Evolutionary conservation across 441 rosid genomes (phyloP).

Genomic region (Brassica hybrid): DNA sequence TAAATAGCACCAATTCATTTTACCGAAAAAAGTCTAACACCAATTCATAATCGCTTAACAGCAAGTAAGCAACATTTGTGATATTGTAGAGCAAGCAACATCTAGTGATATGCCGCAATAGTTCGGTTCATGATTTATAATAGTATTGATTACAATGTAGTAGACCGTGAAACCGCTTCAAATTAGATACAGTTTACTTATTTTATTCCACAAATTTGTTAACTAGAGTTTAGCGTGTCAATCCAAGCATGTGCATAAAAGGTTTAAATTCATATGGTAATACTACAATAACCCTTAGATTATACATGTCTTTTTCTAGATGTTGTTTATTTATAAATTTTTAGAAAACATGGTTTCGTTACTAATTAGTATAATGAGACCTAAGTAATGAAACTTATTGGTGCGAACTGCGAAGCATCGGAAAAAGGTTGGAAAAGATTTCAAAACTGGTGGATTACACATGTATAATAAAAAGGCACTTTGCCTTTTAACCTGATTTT

Average conservation of each 20-base stretch:
- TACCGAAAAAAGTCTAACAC: too few species aligned
- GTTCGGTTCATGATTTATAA: neutral
- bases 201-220: neutral
- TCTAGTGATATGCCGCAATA: too few species aligned
- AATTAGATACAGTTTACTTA: neutral
- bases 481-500: slow-evolving; percentile 40
- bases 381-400: slow-evolving; percentile 13
- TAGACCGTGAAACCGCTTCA: slow-evolving; percentile 1
- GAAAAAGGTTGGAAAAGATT: slow-evolving; percentile 4
- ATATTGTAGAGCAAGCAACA: too few species aligned
- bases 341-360: neutral
- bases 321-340: neutral
- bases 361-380: slow-evolving; percentile 3
- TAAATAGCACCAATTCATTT: too few species aligned
- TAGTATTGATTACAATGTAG: neutral
- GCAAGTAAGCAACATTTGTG: too few species aligned
- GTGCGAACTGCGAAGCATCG: slow-evolving; percentile 29
- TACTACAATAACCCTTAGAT: neutral
- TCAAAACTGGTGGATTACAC: slow-evolving; percentile 35
- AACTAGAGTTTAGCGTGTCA: neutral
- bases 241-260: neutral
- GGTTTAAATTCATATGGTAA: neutral
- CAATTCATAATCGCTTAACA: too few species aligned
- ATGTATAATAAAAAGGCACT: neutral
- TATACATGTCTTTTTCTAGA: neutral